phyloP scores from a whole-genome alignment of 78 protist genomes.

The Dictyostelium firmibasis region DNA sequence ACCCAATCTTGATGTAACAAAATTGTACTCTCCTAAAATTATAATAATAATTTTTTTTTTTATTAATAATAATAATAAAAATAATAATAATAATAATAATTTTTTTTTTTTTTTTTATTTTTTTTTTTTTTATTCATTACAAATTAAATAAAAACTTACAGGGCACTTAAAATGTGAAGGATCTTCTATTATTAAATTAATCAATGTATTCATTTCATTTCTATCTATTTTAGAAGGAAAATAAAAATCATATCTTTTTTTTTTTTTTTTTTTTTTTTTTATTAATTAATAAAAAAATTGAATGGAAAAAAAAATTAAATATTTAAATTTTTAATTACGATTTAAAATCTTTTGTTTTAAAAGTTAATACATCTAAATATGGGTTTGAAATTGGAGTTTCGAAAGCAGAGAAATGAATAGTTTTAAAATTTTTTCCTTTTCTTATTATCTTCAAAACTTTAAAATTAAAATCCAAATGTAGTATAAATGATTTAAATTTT shows the following conservation, averaged over 20 bases:
- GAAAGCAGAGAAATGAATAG: not conserved
- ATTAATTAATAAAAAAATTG: not conserved
- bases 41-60: not conserved
- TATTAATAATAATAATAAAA: too few species aligned
- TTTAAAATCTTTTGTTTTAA: slow-evolving; percentile 42
- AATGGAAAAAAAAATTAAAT: not conserved
- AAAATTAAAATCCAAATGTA: slow-evolving; percentile 29
- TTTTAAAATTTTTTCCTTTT: slow-evolving; percentile 19
- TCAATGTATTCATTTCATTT: not conserved
- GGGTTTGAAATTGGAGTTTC: not conserved
- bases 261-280: not conserved
- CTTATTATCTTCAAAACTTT: not conserved
- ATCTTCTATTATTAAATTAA: not conserved
- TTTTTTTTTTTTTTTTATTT: not conserved
- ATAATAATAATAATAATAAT: too few species aligned
- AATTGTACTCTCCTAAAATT: not conserved
- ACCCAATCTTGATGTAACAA: slow-evolving; percentile 15
- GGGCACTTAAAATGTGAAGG: slow-evolving; percentile 14
- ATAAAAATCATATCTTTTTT: slow-evolving; percentile 27
- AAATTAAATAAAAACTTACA: not conserved
- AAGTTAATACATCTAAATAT: not conserved
- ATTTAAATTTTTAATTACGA: not conserved
- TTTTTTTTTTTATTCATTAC: too few species aligned
- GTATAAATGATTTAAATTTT: slow-evolving; percentile 15
- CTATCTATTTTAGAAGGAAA: slow-evolving; percentile 5